Evolutionary conservation across 2,329 filamentous ascomycete genomes (phyloP), one percentile per base, ranked within the genome.

Genomic region (Eutypella sp.): DNA sequence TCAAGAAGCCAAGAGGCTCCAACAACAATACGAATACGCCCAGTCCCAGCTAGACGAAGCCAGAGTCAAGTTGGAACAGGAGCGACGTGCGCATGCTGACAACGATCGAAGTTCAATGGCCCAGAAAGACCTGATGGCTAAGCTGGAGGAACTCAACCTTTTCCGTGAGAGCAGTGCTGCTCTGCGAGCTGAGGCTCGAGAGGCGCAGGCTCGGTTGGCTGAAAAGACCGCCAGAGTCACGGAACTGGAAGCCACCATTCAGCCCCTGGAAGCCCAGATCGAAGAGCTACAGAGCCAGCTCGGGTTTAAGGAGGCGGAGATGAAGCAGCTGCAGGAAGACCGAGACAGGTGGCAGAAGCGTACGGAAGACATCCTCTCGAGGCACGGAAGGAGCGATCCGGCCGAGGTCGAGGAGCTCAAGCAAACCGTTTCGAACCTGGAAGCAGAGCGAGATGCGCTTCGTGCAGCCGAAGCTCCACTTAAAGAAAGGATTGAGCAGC

Each of bases 321-420:
- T 96, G 61, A 89, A 87, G 59, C 79, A 96, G 52, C 76, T 97
- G 9, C 87, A 95, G 54, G 87, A 93, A 58, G 92, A 97, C 62
- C 85, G 93, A 15, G 92, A 97, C 62, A 82, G 89, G 47, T 96
- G 92, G 88, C 90, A 96, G 67, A 92, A 96, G 73, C 85, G 93
- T 20, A 95, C 90, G 2, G 90, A 97, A 62, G 89, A 95, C 56
- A 96, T 99, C 50, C 79, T 99, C 42, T 90, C 89, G 54, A 96
- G 96, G 64, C 96, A 97, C 61, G 91, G 96, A 56, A 88, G 92
- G 46, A 89, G 95, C 43, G 93, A 99, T 61, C 92, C 93, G 37
- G 89, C 88, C 3, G 92, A 97, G 61, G 79, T 96, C 62, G 92
- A 97, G 57, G 84, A 86, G 48, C 77, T 99, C 47, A 96, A 93